A percentile compares a stretch with the other conserved stretches of the same genome.
phyloP scores from a whole-genome alignment of 768 basidiomycete species.

The Asterophora parasitica region DNA sequence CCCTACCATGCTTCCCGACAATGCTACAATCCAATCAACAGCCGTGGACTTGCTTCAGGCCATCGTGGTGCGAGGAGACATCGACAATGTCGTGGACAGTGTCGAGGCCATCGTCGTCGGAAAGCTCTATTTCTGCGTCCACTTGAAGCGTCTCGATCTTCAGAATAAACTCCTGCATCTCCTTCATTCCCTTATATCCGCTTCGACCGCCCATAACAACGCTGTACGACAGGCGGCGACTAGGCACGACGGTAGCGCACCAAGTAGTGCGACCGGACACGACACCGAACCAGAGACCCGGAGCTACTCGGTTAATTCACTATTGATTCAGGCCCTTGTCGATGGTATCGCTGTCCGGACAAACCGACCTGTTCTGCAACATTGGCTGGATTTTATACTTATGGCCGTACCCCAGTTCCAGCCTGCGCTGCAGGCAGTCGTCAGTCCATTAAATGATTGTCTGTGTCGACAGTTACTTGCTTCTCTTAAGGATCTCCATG shows the following conservation, averaged over 20 bases:
- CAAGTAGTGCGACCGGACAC: slow-evolving; percentile 29
- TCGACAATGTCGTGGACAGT: slow-evolving; percentile 55
- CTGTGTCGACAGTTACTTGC: slow-evolving; percentile 64
- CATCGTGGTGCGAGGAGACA: slow-evolving; percentile 76
- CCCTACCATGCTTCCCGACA: slow-evolving; percentile 54
- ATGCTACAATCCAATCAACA: slow-evolving; percentile 64
- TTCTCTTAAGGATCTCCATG: slow-evolving; percentile 51
- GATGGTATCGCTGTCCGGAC: slow-evolving; percentile 68
- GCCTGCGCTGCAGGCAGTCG: slow-evolving; percentile 56
- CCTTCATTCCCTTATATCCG: slow-evolving; percentile 79
- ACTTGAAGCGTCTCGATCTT: slow-evolving; percentile 66
- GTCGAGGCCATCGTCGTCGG: slow-evolving; percentile 69
- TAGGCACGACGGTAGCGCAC: slow-evolving; percentile 24
- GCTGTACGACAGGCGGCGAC: slow-evolving; percentile 22
- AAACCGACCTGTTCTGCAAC: slow-evolving; percentile 82
- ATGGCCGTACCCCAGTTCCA: slow-evolving; percentile 88
- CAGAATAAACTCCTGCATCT: slow-evolving; percentile 94
- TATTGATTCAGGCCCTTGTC: slow-evolving; percentile 71
- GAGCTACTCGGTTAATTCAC: slow-evolving; percentile 56
- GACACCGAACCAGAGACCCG: slow-evolving; percentile 27
- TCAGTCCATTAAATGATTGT: slow-evolving; percentile 76
- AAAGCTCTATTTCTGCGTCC: slow-evolving; percentile 72
- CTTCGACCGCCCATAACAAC: slow-evolving; percentile 41
- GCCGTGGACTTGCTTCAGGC: slow-evolving; percentile 80
- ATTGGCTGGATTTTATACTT: slow-evolving; percentile 95